A percentile compares a stretch with the other conserved stretches of the same genome.
These are phyloP conservation scores for Populus hybrid DNA, from an alignment of 441 rosid species.

Conservation along the genomic window DNA sequence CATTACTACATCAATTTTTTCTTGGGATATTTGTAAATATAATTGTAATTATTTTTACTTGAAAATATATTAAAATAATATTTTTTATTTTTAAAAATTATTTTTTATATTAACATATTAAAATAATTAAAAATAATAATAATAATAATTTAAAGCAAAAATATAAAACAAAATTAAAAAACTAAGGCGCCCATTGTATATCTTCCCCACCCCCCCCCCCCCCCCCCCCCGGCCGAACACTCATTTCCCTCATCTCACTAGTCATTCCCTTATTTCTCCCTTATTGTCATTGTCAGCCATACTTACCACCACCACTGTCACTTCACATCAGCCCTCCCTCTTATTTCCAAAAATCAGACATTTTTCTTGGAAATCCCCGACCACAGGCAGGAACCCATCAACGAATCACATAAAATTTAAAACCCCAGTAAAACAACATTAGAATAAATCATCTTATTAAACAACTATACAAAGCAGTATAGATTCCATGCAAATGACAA, in stretches of 20 bases:
- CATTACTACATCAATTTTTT: no score
- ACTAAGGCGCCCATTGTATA: no score
- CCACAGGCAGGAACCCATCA: not conserved
- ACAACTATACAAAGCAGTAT: not conserved
- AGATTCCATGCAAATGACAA: not conserved
- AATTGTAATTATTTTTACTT: no score
- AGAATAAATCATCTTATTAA: not conserved
- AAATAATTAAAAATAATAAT: no score
- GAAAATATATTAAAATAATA: no score
- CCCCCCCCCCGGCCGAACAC: rapidly evolving
- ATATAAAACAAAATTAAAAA: no score
- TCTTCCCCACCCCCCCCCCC: not conserved
- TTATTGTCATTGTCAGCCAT: no score
- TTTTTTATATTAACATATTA: no score
- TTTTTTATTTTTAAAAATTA: no score
- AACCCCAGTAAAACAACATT: not conserved
- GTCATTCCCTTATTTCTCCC: not conserved
- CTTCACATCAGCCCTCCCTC: not conserved
- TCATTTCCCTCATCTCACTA: not conserved
- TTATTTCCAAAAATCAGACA: not conserved
- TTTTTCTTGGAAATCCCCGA: not conserved
- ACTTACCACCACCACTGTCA: not conserved
- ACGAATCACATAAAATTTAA: not conserved
- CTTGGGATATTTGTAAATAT: no score
- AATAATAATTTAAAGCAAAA: no score